These are phyloP conservation scores for Alternaria incomplexa DNA, from an alignment of 2,329 filamentous ascomycete species.

Conservation along the genomic window DNA sequence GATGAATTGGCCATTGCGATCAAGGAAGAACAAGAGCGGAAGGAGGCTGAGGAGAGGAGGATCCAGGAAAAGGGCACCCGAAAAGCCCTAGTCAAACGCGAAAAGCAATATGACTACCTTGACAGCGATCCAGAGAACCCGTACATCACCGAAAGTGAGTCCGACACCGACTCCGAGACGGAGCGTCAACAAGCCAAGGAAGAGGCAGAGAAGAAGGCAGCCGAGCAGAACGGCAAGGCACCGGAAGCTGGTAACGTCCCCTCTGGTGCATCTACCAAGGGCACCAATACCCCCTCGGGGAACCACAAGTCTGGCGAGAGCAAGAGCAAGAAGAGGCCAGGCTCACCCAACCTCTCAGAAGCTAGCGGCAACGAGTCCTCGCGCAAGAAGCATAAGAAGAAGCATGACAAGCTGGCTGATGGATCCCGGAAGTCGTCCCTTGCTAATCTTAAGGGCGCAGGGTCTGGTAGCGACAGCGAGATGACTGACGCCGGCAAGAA, in stretches of 20 bases:
- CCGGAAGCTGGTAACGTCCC: constrained; percentile 53
- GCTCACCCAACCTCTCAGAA: constrained; percentile 86
- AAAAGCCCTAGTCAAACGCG: constrained; percentile 82
- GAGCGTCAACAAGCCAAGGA: constrained; percentile 67
- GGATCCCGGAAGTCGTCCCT: constrained; percentile 33
- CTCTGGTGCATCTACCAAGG: constrained; percentile 70
- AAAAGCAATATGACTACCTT: constrained; percentile 86
- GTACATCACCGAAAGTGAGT: constrained; percentile 41
- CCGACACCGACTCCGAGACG: constrained; percentile 64
- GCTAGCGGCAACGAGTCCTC: constrained; percentile 90
- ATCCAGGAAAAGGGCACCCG: constrained; percentile 77
- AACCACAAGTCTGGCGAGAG: constrained; percentile 58
- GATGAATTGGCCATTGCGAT: constrained; percentile 63
- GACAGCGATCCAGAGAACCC: constrained; percentile 72
- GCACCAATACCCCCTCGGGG: constrained; percentile 70
- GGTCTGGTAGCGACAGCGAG: constrained; percentile 74
- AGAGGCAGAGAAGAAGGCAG: constrained; percentile 58
- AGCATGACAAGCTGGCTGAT: constrained; percentile 35
- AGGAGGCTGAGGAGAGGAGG: constrained; percentile 71
- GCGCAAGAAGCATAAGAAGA: constrained; percentile 63
- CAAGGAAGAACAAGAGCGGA: constrained; percentile 69
- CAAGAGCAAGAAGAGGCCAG: constrained; percentile 75
- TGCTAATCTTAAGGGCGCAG: constrained; percentile 52
- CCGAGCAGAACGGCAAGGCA: constrained; percentile 54
- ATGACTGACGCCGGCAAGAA: constrained; percentile 70